Conservation (phyloP, 768 basidiomycete genomes). For the Hortiboletus flavorubellus region DNA sequence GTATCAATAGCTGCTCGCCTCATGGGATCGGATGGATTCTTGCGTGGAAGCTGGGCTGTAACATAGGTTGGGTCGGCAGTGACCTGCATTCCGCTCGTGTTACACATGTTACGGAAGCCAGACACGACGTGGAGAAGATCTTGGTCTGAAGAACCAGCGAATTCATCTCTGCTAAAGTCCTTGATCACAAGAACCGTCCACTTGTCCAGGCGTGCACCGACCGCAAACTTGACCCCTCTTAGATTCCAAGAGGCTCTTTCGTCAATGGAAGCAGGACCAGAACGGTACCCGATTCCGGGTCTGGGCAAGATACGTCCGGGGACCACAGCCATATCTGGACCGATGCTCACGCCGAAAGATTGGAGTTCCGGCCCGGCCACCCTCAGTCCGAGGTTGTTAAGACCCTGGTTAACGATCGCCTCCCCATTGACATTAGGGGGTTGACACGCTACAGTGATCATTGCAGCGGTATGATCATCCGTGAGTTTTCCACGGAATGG, state of each 20-base stretch:
- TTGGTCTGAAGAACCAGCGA: slow-evolving; percentile 50
- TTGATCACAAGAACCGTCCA: slow-evolving; percentile 71
- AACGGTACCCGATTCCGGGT: slow-evolving; percentile 41
- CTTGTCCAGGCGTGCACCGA: slow-evolving; percentile 50
- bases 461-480: slow-evolving; percentile 48
- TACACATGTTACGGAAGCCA: slow-evolving; percentile 64
- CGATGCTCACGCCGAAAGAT: slow-evolving; percentile 45
- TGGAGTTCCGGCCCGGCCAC: slow-evolving; percentile 33
- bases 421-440: slow-evolving; percentile 48
- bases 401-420: slow-evolving; percentile 42
- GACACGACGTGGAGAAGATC: slow-evolving; percentile 43
- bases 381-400: slow-evolving; percentile 41
- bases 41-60: slow-evolving; percentile 47
- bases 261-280: slow-evolving; percentile 34
- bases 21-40: slow-evolving; percentile 50
- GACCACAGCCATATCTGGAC: slow-evolving; percentile 51
- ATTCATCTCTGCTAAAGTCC: slow-evolving; percentile 61
- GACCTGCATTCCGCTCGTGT: slow-evolving; percentile 58
- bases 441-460: slow-evolving; percentile 50
- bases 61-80: slow-evolving; percentile 30
- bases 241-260: slow-evolving; percentile 53
- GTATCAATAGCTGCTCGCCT: slow-evolving; percentile 45
- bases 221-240: slow-evolving; percentile 55
- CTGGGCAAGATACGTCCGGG: slow-evolving; percentile 49
- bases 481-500: slow-evolving; percentile 49